A percentile compares a stretch with the other conserved stretches of the same genome.
phyloP scores from a whole-genome alignment of 1,284 basidiomycete genomes.

The Mycosarcoma maydis region DNA sequence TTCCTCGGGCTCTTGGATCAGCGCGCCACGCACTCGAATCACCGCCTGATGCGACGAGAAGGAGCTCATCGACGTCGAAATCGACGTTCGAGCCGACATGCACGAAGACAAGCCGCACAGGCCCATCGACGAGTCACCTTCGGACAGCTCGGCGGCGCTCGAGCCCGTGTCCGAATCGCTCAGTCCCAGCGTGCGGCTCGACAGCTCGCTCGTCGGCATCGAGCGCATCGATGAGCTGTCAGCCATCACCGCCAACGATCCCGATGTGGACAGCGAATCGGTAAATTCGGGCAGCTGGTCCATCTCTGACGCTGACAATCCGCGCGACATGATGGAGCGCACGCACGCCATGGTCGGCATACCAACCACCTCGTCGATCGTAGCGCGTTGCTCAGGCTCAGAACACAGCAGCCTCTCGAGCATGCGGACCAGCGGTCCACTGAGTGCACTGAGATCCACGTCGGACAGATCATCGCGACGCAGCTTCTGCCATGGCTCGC shows the following conservation, averaged over 20 bases:
- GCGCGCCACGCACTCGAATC: constrained; percentile 56
- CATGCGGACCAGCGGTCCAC: constrained; percentile 56
- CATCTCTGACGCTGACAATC: constrained; percentile 55
- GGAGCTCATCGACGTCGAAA: constrained; percentile 35
- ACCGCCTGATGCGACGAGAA: constrained; percentile 16
- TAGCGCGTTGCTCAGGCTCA: constrained; percentile 50
- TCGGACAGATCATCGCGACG: constrained; percentile 91
- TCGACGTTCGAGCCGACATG: constrained; percentile 16
- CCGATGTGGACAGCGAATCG: constrained; percentile 28
- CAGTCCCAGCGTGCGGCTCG: constrained; percentile 23
- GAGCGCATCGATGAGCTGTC: constrained; percentile 27
- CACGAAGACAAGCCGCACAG: constrained; percentile 28
- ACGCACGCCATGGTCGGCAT: constrained; percentile 54
- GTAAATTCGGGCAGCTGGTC: constrained; percentile 62
- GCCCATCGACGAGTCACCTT: constrained; percentile 30
- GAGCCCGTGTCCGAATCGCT: constrained; percentile 28
- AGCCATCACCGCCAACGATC: constrained; percentile 17
- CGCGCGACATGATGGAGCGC: constrained; percentile 50
- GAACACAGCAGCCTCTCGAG: constrained; percentile 53
- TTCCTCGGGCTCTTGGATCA: constrained; percentile 61
- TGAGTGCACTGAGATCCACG: constrained; percentile 77
- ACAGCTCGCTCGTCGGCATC: constrained; percentile 24
- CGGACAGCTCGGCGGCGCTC: constrained; percentile 25
- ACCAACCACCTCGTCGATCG: constrained; percentile 48
- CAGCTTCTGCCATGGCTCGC: constrained; percentile 92